Evolutionary conservation across 495 filamentous ascomycete species (phyloP), one percentile per base, ranked within the genome.

Genomic region (Penicillium turbatum): DNA sequence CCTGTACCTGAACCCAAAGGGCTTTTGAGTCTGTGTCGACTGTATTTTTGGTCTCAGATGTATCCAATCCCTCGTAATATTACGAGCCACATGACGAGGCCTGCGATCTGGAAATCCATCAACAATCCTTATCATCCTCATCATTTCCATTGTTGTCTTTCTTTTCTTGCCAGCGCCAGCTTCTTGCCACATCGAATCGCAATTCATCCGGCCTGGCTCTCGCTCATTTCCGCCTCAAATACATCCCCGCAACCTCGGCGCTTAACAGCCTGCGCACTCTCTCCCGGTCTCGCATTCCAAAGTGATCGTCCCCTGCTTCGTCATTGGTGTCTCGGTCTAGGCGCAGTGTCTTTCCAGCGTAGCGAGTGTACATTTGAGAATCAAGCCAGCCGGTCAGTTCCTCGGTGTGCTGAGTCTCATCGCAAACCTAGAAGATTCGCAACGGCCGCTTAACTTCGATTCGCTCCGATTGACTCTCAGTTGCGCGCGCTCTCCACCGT

Each of bases 21-120:
- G 7, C 13, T 16, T 26, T 12, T 44, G n/a, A 4, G 26, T 37
- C 30, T 24, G 4, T 24, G 30, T 31, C 6, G 30, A 1, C 30
- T 39, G 51, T 48, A 46, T 38, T 40, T 41, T n/a, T 45, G 39
- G 31, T 17, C 30, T 42, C n/a, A 47, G 21, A 30, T 55, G 46
- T 63, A 60, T 46, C 10, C 41, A 17, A 49, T 27, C 27, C 21
- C 54, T 44, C 19, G 61, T 59, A 62, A 64, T 56, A 62, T 65
- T 62, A 67, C 64, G 54, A 60, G 61, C 63, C 63, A 64, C 63
- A 55, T 63, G 51, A 63, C 60, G 60, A 56, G 27, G 21, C 35
- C 10, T 35, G 9, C 21, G 27, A 57, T 34, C 50, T 59, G 45
- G 55, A 53, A 63, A 55, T 60, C 55, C 59, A 56, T 52, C 56